Evolutionary conservation across 768 basidiomycete species (phyloP), one percentile per base, ranked within the genome.

Genomic region (Mycena amicta): DNA sequence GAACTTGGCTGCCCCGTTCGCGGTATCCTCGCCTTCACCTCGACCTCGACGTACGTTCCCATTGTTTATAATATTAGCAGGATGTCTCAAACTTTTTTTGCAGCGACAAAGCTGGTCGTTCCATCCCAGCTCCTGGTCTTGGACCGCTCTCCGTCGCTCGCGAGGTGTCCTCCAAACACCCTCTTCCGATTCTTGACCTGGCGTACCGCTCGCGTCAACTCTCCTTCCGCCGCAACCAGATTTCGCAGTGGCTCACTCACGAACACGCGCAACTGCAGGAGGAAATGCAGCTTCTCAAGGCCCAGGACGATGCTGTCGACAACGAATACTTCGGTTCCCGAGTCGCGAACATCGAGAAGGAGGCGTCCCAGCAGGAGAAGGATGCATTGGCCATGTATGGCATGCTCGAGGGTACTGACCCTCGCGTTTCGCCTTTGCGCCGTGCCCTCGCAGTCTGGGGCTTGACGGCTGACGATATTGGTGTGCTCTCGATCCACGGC

Each of bases 401-500:
- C 52, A 97, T 98, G 96, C 81, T 96, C 25, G 88, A 93, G 72
- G 95, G 93, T 28, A 77, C 76, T 40, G 93, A 97, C 68, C 88
- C 93, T 57, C 85, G 86, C 31, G 83, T 98, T 60, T 86, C 94
- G 27, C 97, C 97, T 55, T 81, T 99, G 55, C 92, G 96, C 61
- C 91, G 97, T 55, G 96, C 96, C 2, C 82, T 99, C 52, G 97
- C 97, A 49, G 90, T 98, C 33, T 99, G 95, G 95, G 95, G 95
- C 60, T 80, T 99, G 63, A 92, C 84, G 12, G 90, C 92, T 13
- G 95, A 98, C 70, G 93, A 97, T 61, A 84, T 98, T 61, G 95
- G 90, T 60, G 89, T 93, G 28, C 78, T 94, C 55, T 93, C 92
- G 13, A 93, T 94, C 56, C 92, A 94, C 60, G 92, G 92, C 25